Percentiles rank a stretch among this genome's conserved stretches.
Evolutionary conservation across 2,329 filamentous ascomycete genomes (phyloP).

Genomic region (Fusarium acutatum): DNA sequence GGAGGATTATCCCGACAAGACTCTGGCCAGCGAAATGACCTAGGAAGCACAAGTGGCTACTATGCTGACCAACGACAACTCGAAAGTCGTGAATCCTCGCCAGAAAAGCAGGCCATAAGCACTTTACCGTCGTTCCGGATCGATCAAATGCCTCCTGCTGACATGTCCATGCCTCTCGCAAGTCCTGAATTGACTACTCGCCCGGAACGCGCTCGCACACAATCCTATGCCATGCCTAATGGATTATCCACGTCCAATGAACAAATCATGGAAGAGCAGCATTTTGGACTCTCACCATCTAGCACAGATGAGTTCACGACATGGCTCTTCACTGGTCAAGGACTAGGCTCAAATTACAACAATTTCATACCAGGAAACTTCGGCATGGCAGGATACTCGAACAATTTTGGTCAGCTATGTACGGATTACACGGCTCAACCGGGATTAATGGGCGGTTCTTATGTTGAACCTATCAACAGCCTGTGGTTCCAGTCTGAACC

Average conservation of each 20-base stretch:
- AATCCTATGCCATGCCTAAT: constrained; percentile 37
- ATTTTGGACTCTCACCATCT: constrained; percentile 40
- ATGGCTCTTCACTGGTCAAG: constrained; percentile 41
- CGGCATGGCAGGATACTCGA: constrained; percentile 38
- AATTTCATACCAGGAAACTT: constrained; percentile 36
- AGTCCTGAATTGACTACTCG: constrained; percentile 30
- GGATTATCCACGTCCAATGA: constrained; percentile 31
- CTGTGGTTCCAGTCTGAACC: constrained; percentile 43
- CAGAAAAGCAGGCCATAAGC: constrained; percentile 30
- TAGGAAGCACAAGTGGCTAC: constrained; percentile 14
- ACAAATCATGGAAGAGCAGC: constrained; percentile 39
- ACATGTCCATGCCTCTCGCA: constrained; percentile 35
- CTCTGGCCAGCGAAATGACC: constrained; percentile 20
- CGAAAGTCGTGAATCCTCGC: constrained; percentile 37
- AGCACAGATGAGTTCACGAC: constrained; percentile 43
- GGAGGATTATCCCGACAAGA: constrained; percentile 20
- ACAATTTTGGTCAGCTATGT: constrained; percentile 42
- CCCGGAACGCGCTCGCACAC: constrained; percentile 31
- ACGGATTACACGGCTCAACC: constrained; percentile 38
- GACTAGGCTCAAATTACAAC: constrained; percentile 32
- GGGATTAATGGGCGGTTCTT: constrained; percentile 36
- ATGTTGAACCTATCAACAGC: constrained; percentile 41
- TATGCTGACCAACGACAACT: constrained; percentile 31
- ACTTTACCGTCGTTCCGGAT: constrained; percentile 30
- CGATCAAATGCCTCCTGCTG: constrained; percentile 29